A percentile compares a stretch with the other conserved stretches of the same genome.
Conservation (phyloP, 2,329 filamentous ascomycete species). For the Penicillium sp. region DNA sequence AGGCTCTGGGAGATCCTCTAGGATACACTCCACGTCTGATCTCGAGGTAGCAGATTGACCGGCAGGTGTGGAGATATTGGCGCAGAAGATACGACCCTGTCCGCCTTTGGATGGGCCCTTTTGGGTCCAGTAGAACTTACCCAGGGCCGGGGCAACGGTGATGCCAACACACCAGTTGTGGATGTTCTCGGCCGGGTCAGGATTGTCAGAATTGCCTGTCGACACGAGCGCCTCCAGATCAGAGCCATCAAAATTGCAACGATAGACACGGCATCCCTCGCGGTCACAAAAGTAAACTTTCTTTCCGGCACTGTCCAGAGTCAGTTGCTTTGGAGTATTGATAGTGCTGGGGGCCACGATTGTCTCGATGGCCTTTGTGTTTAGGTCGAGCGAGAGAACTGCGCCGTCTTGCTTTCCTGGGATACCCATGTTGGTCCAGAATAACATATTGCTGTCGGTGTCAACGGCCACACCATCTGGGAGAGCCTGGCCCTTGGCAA, state of each 20-base stretch:
- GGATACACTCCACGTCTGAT: conserved; percentile 45
- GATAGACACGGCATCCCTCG: conserved; percentile 41
- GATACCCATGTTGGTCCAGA: conserved; percentile 54
- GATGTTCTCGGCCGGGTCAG: conserved; percentile 29
- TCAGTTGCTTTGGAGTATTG: conserved; percentile 51
- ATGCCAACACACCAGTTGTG: conserved; percentile 58
- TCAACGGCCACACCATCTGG: conserved; percentile 51
- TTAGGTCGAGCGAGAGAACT: conserved; percentile 23
- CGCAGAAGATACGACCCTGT: conserved; percentile 55
- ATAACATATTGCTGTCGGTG: conserved; percentile 36
- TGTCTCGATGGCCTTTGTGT: conserved; percentile 9
- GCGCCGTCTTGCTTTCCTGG: conserved; percentile 42
- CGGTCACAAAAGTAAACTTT: conserved; percentile 46
- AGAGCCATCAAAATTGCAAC: conserved; percentile 37
- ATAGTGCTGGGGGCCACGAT: conserved; percentile 47
- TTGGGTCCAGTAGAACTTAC: conserved; percentile 60
- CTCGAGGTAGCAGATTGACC: conserved; percentile 36
- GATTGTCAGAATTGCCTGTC: conserved; percentile 24
- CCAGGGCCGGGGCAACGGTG: conserved; percentile 43
- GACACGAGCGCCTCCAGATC: conserved; percentile 3
- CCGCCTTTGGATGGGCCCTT: conserved; percentile 55
- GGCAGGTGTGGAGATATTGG: conserved; percentile 42
- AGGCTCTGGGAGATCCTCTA: conserved; percentile 52
- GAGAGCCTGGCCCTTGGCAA: conserved; percentile 23
- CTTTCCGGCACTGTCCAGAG: conserved; percentile 25